Evolutionary conservation across 495 filamentous ascomycete genomes (phyloP), one percentile per base, ranked within the genome.

Genomic region (Parachaetomium inaequale): DNA sequence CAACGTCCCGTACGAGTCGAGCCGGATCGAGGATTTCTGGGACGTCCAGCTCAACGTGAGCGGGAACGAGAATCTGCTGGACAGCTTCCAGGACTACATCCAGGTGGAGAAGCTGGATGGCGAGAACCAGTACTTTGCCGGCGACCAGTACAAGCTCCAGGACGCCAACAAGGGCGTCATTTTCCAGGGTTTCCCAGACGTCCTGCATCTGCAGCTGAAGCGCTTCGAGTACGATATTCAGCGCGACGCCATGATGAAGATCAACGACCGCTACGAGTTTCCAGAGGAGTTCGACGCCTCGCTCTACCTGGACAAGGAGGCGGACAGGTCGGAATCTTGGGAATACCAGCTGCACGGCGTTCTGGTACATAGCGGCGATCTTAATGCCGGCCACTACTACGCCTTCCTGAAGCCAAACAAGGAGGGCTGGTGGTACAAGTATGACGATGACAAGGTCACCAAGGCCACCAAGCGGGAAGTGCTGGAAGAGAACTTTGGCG

Each of bases 381-480:
- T 96, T 42, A 96, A 98, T 74, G 93, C 95, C 14, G 94, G 94
- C n/a, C 94, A 99, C 74, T 99, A 99, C 75, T 99, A 98, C 72
- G 94, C 94, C 1, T 99, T 96, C 75, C 72, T 99, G 63, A 97
- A 95, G 72, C 94, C 95, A 0, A 84, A 85, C 61, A 93, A 94
- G 71, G 90, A 95, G 62, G 92, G 93, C 26, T 83, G 88, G 74
- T 99, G 96, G 82, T 97, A 94, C 80, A 95, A 89, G 66, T 99
- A 96, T 64, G 94, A 99, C 67, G 94, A 99, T 64, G 94, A 99
- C 70, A 85, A 92, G 53, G 94, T 99, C 40, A 98, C 92, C 34
- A 90, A 89, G 63, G 93, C 92, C 23, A 96, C 92, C 5, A 87
- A 89, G 72, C 87, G 89, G 59, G 94, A 99, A 73, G 92, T 93